Conservation (phyloP, 352 stramenopile species). For the Globisporangium cystogenes region DNA sequence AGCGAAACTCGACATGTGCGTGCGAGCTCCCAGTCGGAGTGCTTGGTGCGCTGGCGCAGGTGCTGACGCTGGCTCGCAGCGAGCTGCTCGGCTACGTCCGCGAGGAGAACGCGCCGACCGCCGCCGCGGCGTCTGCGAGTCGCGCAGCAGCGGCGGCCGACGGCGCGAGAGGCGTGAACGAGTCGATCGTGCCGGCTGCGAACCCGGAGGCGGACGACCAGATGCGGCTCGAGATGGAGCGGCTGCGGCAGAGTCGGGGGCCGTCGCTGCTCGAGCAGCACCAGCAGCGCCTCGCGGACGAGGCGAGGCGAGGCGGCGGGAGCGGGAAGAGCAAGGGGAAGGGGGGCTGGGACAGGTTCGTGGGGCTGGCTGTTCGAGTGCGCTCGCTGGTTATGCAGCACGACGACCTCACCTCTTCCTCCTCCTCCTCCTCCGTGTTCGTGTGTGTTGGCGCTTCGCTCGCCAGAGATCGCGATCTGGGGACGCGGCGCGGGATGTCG, state of each 20-base stretch:
- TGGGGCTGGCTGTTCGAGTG: too few relatives aligned
- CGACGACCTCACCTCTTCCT: background rate
- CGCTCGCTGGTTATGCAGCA: too few relatives aligned
- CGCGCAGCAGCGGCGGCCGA: constrained; percentile 7
- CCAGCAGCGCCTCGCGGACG: constrained; percentile 59
- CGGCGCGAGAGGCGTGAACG: constrained; percentile 28
- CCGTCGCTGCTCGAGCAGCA: constrained; percentile 77
- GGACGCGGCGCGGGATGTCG: constrained; percentile 51
- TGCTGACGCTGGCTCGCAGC: constrained; percentile 17
- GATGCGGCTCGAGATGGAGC: constrained; percentile 69
- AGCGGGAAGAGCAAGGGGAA: constrained; percentile 11
- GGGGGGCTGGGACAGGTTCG: constrained; percentile 60
- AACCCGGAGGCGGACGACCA: constrained; percentile 62
- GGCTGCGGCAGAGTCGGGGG: constrained; percentile 41
- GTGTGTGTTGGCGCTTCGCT: too few relatives aligned
- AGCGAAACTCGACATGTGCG: constrained; percentile 79
- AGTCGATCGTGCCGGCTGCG: constrained; percentile 60
- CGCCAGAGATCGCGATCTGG: constrained; percentile 66
- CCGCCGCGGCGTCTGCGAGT: constrained; percentile 12
- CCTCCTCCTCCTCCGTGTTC: background rate
- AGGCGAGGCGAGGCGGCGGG: constrained; percentile 20
- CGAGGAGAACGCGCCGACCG: constrained; percentile 52
- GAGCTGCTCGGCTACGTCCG: constrained; percentile 80
- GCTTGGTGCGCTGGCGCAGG: too few relatives aligned
- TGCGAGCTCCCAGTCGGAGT: too few relatives aligned